These are phyloP conservation scores for Cryphonectria japonica DNA, from an alignment of 2,329 filamentous ascomycete genomes.

Conservation along the genomic window DNA sequence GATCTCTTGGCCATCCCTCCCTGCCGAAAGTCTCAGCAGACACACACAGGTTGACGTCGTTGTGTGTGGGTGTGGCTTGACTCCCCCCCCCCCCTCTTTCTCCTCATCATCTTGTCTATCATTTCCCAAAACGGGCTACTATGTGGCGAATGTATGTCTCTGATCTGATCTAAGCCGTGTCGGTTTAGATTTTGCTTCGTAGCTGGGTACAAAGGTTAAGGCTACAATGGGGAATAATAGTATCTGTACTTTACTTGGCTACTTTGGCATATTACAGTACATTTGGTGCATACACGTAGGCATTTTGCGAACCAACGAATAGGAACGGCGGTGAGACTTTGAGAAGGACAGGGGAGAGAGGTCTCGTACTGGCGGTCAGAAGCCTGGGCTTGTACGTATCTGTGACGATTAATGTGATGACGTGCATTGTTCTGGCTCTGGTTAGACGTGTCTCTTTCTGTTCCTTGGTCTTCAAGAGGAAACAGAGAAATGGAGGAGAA, in stretches of 20 bases:
- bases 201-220: background rate
- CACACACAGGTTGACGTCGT: background rate
- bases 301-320: too few relatives aligned
- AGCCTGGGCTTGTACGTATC: background rate
- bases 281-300: too few relatives aligned
- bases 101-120: background rate
- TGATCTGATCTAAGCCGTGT: background rate
- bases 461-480: background rate
- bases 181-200: background rate
- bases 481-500: too few relatives aligned
- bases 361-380: too few relatives aligned
- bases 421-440: background rate
- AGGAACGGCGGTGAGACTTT: background rate
- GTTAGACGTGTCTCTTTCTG: background rate
- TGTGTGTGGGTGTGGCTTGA: background rate
- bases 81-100: too few relatives aligned
- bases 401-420: background rate
- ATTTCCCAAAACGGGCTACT: background rate
- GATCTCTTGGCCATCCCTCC: background rate
- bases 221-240: too few relatives aligned
- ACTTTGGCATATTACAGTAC: background rate
- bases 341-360: background rate
- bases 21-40: background rate
- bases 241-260: too few relatives aligned
- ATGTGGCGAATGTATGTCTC: background rate